Percentiles rank a stretch among this genome's conserved stretches.
phyloP scores from a whole-genome alignment of 176 grass and related monocot genomes.

The Coix lacrymajobi region DNA sequence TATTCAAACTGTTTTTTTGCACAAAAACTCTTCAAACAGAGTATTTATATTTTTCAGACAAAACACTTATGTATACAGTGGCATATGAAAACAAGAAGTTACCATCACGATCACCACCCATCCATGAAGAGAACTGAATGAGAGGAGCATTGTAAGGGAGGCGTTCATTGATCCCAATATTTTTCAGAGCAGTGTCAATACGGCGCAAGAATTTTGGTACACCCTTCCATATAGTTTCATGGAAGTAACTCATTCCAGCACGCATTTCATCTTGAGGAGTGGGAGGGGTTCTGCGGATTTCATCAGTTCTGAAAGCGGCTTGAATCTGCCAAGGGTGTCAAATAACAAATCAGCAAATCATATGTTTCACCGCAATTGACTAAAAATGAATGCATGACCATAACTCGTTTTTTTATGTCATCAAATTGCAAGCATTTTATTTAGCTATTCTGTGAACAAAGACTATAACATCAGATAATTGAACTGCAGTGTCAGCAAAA shows the following conservation, averaged over 20 bases:
- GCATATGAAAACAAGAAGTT: slow-evolving; percentile 31
- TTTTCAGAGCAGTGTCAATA: slow-evolving; percentile 90
- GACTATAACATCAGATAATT: neutral
- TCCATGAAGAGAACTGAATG: slow-evolving; percentile 99
- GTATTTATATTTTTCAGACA: neutral
- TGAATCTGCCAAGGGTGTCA: slow-evolving; percentile 58
- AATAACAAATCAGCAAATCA: slow-evolving; percentile 21
- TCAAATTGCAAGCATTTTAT: neutral
- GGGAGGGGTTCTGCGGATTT: slow-evolving; percentile 87
- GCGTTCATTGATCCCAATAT: slow-evolving; percentile 92
- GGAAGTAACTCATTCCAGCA: slow-evolving; percentile 96
- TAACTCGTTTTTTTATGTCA: neutral
- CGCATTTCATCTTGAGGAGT: slow-evolving; percentile 99
- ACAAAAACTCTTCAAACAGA: neutral
- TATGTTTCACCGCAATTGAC: neutral
- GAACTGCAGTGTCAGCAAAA: neutral
- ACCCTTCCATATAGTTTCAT: slow-evolving; percentile 97
- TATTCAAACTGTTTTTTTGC: neutral
- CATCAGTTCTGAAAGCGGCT: slow-evolving; percentile 96
- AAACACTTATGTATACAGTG: slow-evolving; percentile 8
- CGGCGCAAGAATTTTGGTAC: slow-evolving; percentile 98
- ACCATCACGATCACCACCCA: slow-evolving; percentile 99
- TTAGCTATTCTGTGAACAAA: neutral
- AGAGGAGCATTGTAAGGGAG: slow-evolving; percentile 92
- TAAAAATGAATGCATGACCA: neutral